phyloP scores from a whole-genome alignment of 495 filamentous ascomycete species.

The Lophiostoma macrostomum region DNA sequence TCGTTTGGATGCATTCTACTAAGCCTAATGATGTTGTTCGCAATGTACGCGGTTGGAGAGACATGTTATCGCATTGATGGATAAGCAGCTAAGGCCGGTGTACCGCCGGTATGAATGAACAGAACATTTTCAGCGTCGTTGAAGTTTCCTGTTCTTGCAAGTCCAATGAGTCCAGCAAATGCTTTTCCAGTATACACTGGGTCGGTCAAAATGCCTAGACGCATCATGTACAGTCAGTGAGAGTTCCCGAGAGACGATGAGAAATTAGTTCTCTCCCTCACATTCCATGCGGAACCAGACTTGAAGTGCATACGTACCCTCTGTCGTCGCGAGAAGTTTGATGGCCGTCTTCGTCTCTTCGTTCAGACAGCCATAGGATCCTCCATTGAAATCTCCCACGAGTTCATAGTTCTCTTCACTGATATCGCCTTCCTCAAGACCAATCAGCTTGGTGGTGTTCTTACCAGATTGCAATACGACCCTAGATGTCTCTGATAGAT shows the following conservation, averaged over 20 bases:
- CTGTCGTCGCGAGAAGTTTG: slow-evolving; percentile 56
- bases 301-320: too few species aligned
- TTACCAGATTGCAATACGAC: not conserved
- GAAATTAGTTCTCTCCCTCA: too few species aligned
- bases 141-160: slow-evolving; percentile 58
- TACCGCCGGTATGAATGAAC: slow-evolving; percentile 62
- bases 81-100: too few species aligned
- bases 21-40: too few species aligned
- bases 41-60: too few species aligned
- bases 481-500: not conserved
- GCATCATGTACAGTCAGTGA: too few species aligned
- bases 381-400: slow-evolving; percentile 60
- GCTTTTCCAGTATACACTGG: slow-evolving; percentile 69
- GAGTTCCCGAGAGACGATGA: too few species aligned
- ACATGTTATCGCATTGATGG: too few species aligned
- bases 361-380: slow-evolving; percentile 59
- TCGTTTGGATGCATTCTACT: too few species aligned
- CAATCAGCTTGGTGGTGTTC: slow-evolving; percentile 44
- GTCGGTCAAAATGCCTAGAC: slow-evolving; percentile 66
- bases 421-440: slow-evolving; percentile 58
- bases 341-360: slow-evolving; percentile 58
- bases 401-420: slow-evolving; percentile 55
- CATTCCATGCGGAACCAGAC: too few species aligned
- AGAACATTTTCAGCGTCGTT: slow-evolving; percentile 52
- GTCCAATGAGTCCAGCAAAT: slow-evolving; percentile 61